Evolutionary conservation across 805 yeast genomes (phyloP).

Genomic region (Saccharomycopsis malanga): DNA sequence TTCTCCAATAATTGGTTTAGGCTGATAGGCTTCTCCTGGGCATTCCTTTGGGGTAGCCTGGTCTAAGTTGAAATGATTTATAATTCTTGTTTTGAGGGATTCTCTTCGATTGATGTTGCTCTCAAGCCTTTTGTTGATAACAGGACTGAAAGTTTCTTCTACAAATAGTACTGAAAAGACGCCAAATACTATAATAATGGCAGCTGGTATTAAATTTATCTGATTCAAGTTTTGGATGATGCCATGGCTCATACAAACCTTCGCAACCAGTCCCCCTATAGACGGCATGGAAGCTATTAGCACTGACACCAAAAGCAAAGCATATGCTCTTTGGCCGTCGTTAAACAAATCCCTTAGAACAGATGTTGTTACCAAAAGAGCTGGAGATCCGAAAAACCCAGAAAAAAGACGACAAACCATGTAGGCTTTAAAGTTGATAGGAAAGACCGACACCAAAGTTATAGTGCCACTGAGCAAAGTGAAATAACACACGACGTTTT

Average conservation of each 20-base stretch:
- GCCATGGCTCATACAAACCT: neutral
- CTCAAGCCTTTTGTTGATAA: conserved; percentile 10
- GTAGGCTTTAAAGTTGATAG: conserved; percentile 2
- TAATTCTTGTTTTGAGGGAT: conserved; percentile 2
- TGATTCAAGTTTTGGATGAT: conserved; percentile 2
- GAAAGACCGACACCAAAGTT: neutral
- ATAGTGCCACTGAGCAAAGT: conserved; percentile 12
- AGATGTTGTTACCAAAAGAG: conserved; percentile 12
- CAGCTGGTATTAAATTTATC: conserved; percentile 17
- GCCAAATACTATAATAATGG: conserved; percentile 7
- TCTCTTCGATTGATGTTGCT: conserved; percentile 9
- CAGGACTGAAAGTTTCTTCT: conserved; percentile 16
- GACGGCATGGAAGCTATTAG: conserved; percentile 14
- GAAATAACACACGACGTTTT: conserved; percentile 15
- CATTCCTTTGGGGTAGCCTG: neutral
- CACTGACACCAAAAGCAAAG: conserved; percentile 7
- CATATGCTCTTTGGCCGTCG: conserved; percentile 12
- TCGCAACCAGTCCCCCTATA: conserved; percentile 11
- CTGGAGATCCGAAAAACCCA: conserved; percentile 19
- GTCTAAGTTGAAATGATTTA: conserved; percentile 1
- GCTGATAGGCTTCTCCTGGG: too few relatives aligned
- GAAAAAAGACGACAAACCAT: conserved; percentile 7
- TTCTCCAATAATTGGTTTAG: neutral
- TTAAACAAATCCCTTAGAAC: conserved; percentile 15
- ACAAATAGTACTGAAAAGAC: conserved; percentile 9